Evolutionary conservation across 2,329 filamentous ascomycete species (phyloP), one percentile per base, ranked within the genome.

Genomic region (Fusarium stilboides): DNA sequence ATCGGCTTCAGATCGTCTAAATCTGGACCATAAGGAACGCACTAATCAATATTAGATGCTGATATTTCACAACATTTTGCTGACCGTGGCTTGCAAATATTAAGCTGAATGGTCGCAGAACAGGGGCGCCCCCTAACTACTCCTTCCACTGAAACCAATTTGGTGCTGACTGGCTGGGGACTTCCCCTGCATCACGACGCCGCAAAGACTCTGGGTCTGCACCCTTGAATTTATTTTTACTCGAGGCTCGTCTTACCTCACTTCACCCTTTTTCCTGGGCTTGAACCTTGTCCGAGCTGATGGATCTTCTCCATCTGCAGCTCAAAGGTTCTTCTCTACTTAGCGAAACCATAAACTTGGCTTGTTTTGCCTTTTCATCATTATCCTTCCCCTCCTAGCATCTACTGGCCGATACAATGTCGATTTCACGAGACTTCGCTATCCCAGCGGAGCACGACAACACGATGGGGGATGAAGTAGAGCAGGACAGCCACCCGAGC

Each of bases 401-500:
- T 26, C 20, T 13, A 36, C 22, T 0, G 24, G 34, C 10, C 33
- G 43, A 8, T 24, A 6, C 28, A 26, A 65, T 65, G 62, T 46
- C 62, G 26, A 66, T 40, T n/a, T 65, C 62, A 33, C 45, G 54
- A 47, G 63, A 68, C 56, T 69, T 51, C 46, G 53, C 65, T 52
- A 34, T 62, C 14, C 60, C 65, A 61, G 54, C 43, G 44, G 60
- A 53, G 59, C 46, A 42, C 31, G 45, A 62, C 36, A 37, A 42
- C 54, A 44, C 39, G 17, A 68, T 57, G 57, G 37, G 61, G 31
- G 62, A 61, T 31, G 45, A 65, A n/a, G 57, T 63, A 54, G 61
- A 70, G 31, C 37, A 62, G 20, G 45, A 57, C 6, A 50, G 58
- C 51, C 70, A 69, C 40, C 67, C 49, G 54, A 74, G 72, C 59